Percentiles rank a stretch among this genome's conserved stretches.
These are phyloP conservation scores for Polytrichum commune DNA, from an alignment of 225 moss, liverwort and hornwort genomes.

Conservation along the genomic window DNA sequence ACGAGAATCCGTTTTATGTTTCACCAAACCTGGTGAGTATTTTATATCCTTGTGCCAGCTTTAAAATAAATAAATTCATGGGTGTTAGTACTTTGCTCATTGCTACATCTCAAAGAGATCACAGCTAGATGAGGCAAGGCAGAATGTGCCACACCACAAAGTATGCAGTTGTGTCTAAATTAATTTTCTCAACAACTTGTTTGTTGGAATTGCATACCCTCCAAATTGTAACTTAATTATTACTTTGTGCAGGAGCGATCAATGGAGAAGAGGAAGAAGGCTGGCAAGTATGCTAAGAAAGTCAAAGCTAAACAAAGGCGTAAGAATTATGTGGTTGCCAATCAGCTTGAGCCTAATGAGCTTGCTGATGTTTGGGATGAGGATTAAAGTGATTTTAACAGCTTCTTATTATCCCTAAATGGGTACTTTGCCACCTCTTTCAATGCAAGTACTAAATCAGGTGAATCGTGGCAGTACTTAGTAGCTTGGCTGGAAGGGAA, in stretches of 20 bases:
- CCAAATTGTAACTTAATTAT: neutral
- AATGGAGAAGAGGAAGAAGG: constrained; percentile 75
- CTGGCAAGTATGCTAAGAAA: constrained; percentile 87
- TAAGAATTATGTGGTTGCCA: constrained; percentile 60
- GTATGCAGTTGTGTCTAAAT: too few species aligned
- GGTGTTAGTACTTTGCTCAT: neutral
- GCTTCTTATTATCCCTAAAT: too few species aligned
- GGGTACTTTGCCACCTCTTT: too few species aligned
- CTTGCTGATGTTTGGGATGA: constrained; percentile 84
- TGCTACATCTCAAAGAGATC: neutral
- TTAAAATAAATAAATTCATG: neutral
- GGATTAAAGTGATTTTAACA: constrained; percentile 20
- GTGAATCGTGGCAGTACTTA: too few species aligned
- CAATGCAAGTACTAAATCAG: too few species aligned
- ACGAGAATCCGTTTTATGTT: constrained; percentile 96
- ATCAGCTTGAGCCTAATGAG: constrained; percentile 79
- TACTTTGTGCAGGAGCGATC: constrained; percentile 57
- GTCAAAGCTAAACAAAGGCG: constrained; percentile 94
- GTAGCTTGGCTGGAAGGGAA: too few species aligned
- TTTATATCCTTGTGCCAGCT: neutral
- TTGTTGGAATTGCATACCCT: too few species aligned
- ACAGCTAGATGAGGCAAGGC: neutral
- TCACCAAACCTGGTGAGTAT: constrained; percentile 78
- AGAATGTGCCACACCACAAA: neutral
- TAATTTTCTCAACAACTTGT: too few species aligned